Conservation (phyloP, 192 early-diverging fungal species). For the Podila verticillata region DNA sequence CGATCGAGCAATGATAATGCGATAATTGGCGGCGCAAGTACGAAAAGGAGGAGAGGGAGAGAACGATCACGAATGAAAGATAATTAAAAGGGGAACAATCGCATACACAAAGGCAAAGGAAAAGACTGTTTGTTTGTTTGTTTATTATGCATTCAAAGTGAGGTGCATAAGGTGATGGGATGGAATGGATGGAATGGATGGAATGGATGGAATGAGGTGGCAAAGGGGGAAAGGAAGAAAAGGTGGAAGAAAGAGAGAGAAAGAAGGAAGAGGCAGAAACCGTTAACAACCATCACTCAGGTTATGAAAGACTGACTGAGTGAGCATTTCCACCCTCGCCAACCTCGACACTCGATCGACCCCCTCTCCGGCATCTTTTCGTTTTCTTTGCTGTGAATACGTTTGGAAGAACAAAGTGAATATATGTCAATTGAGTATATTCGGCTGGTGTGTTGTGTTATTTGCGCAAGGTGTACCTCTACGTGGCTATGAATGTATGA, state of each 20-base stretch:
- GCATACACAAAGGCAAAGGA: background rate
- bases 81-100: background rate
- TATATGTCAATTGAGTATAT: too few relatives aligned
- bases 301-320: background rate
- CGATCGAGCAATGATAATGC: too few relatives aligned
- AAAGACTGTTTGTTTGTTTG: too few relatives aligned
- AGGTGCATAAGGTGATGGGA: background rate
- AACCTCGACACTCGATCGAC: background rate
- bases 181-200: constrained; percentile 3
- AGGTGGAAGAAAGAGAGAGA: background rate
- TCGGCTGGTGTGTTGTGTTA: too few relatives aligned
- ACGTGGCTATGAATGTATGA: too few relatives aligned
- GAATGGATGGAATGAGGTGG: background rate
- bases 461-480: too few relatives aligned
- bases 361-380: too few relatives aligned
- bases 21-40: background rate
- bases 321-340: background rate
- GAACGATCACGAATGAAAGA: background rate
- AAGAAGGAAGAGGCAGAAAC: background rate
- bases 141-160: too few relatives aligned
- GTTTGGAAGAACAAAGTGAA: too few relatives aligned
- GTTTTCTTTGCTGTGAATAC: too few relatives aligned
- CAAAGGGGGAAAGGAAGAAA: constrained; percentile 5
- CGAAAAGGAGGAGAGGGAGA: background rate
- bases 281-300: background rate